A percentile compares a stretch with the other conserved stretches of the same genome.
Conservation (phyloP, 140 eudicot species). For the Ambrosia hybrid region DNA sequence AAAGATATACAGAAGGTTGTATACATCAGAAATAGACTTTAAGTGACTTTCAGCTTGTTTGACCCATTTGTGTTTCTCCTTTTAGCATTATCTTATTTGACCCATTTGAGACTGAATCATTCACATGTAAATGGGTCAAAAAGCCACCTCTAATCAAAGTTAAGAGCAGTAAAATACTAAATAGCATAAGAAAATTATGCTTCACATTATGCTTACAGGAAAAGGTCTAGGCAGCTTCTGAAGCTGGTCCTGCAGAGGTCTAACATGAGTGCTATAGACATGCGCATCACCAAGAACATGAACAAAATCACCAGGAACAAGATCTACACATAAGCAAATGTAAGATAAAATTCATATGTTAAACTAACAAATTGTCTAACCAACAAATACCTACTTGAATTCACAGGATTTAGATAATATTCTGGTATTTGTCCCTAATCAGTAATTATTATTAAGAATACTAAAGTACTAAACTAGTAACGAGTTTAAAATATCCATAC, state of each 20-base stretch:
- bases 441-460: background rate
- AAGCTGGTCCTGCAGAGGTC: slow-evolving; percentile 91
- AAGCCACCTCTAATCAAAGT: slow-evolving; percentile 2
- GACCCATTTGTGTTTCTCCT: no score
- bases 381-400: background rate
- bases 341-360: background rate
- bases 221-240: slow-evolving; percentile 82
- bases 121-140: no score
- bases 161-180: background rate
- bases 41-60: no score
- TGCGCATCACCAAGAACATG: slow-evolving; percentile 96
- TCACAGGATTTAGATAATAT: background rate
- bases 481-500: slow-evolving; percentile 39
- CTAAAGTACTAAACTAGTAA: background rate
- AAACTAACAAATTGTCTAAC: background rate
- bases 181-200: background rate
- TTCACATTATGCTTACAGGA: slow-evolving; percentile 56
- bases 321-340: slow-evolving; percentile 47
- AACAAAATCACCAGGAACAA: slow-evolving; percentile 88
- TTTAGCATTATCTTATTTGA: no score
- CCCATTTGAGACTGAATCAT: no score
- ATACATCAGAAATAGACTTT: no score
- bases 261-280: slow-evolving; percentile 74
- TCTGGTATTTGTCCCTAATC: background rate
- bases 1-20: no score